phyloP scores from a whole-genome alignment of 2,329 filamentous ascomycete species.

The Seiridium unicorne region DNA sequence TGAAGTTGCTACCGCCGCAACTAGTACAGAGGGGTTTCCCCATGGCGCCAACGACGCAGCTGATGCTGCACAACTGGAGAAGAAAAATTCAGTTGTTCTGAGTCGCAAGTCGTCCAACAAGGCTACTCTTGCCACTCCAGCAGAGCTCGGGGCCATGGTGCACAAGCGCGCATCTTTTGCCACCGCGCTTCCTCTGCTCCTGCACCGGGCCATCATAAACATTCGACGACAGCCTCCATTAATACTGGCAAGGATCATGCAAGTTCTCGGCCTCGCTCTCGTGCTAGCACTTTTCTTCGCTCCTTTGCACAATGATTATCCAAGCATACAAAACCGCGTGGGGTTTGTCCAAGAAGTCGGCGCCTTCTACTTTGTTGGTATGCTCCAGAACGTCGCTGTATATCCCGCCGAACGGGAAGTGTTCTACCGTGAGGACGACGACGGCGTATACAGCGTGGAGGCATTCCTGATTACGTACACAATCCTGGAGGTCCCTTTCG shows the following conservation, averaged over 20 bases:
- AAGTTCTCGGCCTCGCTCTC: conserved; percentile 62
- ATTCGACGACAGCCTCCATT: conserved; percentile 64
- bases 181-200: conserved; percentile 64
- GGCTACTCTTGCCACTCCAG: conserved; percentile 59
- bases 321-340: conserved; percentile 68
- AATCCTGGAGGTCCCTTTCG: conserved; percentile 69
- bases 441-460: conserved; percentile 69
- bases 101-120: conserved; percentile 42
- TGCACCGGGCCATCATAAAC: conserved; percentile 68
- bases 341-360: conserved; percentile 72
- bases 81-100: conserved; percentile 13
- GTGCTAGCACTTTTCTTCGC: conserved; percentile 70
- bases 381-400: conserved; percentile 76
- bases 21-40: neutral
- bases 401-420: conserved; percentile 73
- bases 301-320: conserved; percentile 67
- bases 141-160: conserved; percentile 68
- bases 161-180: conserved; percentile 61
- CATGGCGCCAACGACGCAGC: neutral
- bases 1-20: neutral
- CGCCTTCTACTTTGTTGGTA: conserved; percentile 72
- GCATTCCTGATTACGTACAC: conserved; percentile 72
- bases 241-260: conserved; percentile 63
- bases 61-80: conserved; percentile 8
- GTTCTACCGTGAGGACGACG: conserved; percentile 75